Percentiles rank a stretch among this genome's conserved stretches.
Evolutionary conservation across 208 protist species (phyloP).

Genomic region (Porcisia hertigi): DNA sequence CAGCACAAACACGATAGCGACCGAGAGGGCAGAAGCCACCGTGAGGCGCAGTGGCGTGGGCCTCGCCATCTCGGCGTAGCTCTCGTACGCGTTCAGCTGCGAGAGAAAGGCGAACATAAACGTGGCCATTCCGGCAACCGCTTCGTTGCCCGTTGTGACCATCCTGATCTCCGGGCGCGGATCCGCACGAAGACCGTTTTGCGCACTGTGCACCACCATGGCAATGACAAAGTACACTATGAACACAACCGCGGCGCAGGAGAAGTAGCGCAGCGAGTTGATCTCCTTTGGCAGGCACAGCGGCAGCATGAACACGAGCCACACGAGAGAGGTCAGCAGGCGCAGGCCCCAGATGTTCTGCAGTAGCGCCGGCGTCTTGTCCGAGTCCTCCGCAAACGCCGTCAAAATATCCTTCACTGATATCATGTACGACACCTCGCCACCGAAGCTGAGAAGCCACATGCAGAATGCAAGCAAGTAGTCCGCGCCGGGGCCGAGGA

Average conservation of each 20-base stretch:
- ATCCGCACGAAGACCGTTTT: constrained; percentile 39
- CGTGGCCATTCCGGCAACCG: constrained; percentile 55
- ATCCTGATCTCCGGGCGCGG: constrained; percentile 38
- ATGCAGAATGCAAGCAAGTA: constrained; percentile 62
- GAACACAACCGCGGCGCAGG: constrained; percentile 51
- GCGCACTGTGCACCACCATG: constrained; percentile 57
- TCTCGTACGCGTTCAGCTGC: constrained; percentile 77
- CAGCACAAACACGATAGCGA: constrained; percentile 49
- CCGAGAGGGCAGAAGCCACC: constrained; percentile 35
- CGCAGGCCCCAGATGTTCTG: constrained; percentile 38
- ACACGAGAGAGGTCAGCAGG: constrained; percentile 57
- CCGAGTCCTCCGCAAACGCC: constrained; percentile 42
- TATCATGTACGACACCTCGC: constrained; percentile 73
- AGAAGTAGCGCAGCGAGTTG: constrained; percentile 79
- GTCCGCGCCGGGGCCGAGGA: constrained; percentile 53
- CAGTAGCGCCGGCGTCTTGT: constrained; percentile 33
- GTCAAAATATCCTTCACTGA: constrained; percentile 60
- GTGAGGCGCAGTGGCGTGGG: constrained; percentile 57
- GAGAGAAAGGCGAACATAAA: constrained; percentile 73
- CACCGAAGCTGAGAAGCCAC: constrained; percentile 58
- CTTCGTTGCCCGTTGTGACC: constrained; percentile 52
- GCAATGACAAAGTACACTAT: constrained; percentile 76
- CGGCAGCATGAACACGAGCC: constrained; percentile 72
- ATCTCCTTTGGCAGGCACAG: constrained; percentile 79
- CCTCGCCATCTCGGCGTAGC: constrained; percentile 67